Evolutionary conservation across 2,329 filamentous ascomycete genomes (phyloP).

Genomic region (Ophiostoma ulmi): DNA sequence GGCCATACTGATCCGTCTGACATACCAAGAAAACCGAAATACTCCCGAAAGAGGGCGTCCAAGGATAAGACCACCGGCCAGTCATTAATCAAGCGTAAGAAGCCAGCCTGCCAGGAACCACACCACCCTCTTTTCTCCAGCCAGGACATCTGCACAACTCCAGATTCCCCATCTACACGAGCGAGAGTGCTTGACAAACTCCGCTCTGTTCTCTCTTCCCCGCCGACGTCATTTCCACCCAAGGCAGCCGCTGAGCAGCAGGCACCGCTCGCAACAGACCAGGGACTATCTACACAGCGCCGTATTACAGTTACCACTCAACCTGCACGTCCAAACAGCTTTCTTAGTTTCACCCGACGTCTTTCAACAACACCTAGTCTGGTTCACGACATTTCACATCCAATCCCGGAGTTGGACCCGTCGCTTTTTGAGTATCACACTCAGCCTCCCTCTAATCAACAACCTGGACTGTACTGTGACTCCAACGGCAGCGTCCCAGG

Average conservation of each 20-base stretch:
- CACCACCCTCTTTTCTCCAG: neutral
- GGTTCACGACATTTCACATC: neutral
- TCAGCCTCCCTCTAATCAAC: neutral
- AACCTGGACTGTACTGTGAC: too few relatives aligned
- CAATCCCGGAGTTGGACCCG: neutral
- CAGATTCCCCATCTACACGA: constrained; percentile 1
- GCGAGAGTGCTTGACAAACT: constrained; percentile 31
- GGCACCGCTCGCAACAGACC: neutral
- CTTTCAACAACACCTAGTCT: constrained; percentile 16
- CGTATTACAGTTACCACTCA: constrained; percentile 2
- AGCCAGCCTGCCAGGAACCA: neutral
- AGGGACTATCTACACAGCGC: constrained; percentile 10
- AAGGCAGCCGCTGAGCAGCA: neutral
- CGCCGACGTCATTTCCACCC: neutral
- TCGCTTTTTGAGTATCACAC: neutral
- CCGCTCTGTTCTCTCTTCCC: constrained; percentile 31
- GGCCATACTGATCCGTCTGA: neutral
- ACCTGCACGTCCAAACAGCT: constrained; percentile 25
- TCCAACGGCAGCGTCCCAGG: neutral
- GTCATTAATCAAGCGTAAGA: neutral
- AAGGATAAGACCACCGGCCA: neutral
- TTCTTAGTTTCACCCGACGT: constrained; percentile 31
- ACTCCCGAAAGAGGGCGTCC: neutral
- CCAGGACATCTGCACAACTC: neutral
- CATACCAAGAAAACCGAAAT: neutral